Base-by-base conservation (phyloP, 2,329 filamentous ascomycete genomes). In the Talaromyces albobiverticillius region DNA sequence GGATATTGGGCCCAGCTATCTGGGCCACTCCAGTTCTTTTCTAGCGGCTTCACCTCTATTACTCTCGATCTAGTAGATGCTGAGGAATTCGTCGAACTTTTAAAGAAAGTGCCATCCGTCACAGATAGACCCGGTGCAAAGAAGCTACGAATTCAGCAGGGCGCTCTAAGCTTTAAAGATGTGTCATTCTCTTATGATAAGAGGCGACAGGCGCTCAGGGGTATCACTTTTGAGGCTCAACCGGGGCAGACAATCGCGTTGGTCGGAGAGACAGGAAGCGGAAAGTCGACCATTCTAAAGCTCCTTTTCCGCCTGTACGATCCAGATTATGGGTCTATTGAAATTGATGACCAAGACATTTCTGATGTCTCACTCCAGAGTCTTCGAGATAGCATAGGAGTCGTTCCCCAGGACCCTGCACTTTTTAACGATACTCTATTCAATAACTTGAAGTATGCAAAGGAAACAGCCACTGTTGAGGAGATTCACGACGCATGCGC, bases 241-340 rank as follows among this genome's bases (percentile, higher is more conserved):
- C 68, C 77, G 6, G 80, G 80, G 1, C 70, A 96, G 75, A 91
- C 88, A 20, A 95, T 93, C 1, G 94, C 94, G 2, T 77, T 99
- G 5, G 94, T 99, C 5, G 94, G 94, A 55, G 90, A 92, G 0
- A 97, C 93, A 11, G 94, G 93, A 14, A 95, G 88, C 38, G 94
- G 94, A 45, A 99, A 97, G 75, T 93, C 88, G 63, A 97, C 93
- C 0, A 92, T 97, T 58, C 87, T 97, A 29, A 93, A 92, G 14
- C 79, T 99, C 16, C 85, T 97, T 1, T 92, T 97, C 72, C 84
- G 94, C 16, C 97, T 97, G 70, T 99, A 99, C 68, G 84, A 92
- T 55, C 93, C 93, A 0, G 89, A 96, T 31, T 82, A 82, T 31
- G 94, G 94, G 18, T 74, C 82, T 18, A 85, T 97, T 1, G 81